Base-by-base conservation (phyloP, 768 basidiomycete genomes). In the Amanita pallidorosea region DNA sequence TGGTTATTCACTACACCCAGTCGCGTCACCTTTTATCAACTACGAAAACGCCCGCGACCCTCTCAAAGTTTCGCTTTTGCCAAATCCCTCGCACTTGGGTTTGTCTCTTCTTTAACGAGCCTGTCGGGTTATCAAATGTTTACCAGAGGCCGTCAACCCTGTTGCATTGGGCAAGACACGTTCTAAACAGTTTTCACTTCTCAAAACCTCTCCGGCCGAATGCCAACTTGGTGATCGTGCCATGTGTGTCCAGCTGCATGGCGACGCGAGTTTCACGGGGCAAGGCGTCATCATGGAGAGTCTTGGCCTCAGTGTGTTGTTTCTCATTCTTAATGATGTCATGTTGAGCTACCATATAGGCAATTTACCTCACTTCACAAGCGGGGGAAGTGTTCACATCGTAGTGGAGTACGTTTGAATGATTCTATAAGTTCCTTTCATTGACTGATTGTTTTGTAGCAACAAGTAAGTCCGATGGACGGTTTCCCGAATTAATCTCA, bases 251-350 rank as follows among this genome's bases (percentile, higher is more conserved):
- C 89, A 93, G 58, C 65, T 96, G 43, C 93, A 95, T 55, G 93
- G 93, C 2, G 93, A 96, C 63, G 91, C 88, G 1, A 89, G 86
- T 52, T 94, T 95, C 60, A 77, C 85, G 0, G 93, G 92, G 0
- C 93, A 95, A 62, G 92, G 93, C 2, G 74, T 95, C 4, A 79
- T 93, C 15, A 93, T 91, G 82, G 93, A 95, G 64, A 74, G 77
- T 15, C 71, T 96, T 29, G 88, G 90, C 5, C 67, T 95, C 49
- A 92, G 88, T 82, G 55, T 46, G 84, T 69, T 12, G 8, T 41
- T 22, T 41, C 22, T 41, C 40, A 18, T 20, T 11, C 8, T 18
- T 18, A 20, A 11, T 13, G 1, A 17, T 23, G 33, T 20, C 15
- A 3, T 17, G 1, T 8, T 1, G 5, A 35, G 15, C 17, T 9